Evolutionary conservation across 164 flowering plant genomes (phyloP).

Genomic region (Vitis rotundifolia): DNA sequence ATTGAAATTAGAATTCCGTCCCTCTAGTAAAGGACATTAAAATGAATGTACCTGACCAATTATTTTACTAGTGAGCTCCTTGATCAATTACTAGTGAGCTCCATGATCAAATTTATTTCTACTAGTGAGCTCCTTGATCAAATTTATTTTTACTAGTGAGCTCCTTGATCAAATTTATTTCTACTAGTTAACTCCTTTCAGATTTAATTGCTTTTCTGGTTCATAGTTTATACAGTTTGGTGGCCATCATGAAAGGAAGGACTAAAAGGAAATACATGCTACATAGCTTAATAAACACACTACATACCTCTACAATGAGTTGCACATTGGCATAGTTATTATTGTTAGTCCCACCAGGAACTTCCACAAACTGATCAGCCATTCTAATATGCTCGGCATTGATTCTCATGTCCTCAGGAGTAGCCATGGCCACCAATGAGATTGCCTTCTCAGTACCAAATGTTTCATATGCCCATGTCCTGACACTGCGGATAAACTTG

Average conservation of each 20-base stretch:
- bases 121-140: neutral
- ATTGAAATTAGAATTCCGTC: neutral
- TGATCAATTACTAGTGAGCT: no score
- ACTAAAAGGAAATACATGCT: neutral
- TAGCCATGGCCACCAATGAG: conserved; percentile 96
- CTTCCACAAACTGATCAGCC: conserved; percentile 99
- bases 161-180: neutral
- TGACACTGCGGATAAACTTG: conserved; percentile 91
- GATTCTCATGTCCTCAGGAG: conserved; percentile 99
- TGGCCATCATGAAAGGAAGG: neutral
- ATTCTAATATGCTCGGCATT: conserved; percentile 98
- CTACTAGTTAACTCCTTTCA: neutral
- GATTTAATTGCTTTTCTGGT: neutral
- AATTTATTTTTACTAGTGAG: neutral
- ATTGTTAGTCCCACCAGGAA: conserved; percentile 98
- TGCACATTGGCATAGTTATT: conserved; percentile 99
- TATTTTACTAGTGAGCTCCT: no score
- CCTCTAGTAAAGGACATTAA: neutral
- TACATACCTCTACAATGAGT: conserved; percentile 93
- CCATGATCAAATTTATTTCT: no score
- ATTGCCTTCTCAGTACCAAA: conserved; percentile 98
- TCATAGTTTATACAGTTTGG: neutral
- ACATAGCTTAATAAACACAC: neutral
- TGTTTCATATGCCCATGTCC: conserved; percentile 97
- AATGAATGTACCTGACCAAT: neutral